phyloP scores from a whole-genome alignment of 805 yeast species.

The Kazachstania viticola region DNA sequence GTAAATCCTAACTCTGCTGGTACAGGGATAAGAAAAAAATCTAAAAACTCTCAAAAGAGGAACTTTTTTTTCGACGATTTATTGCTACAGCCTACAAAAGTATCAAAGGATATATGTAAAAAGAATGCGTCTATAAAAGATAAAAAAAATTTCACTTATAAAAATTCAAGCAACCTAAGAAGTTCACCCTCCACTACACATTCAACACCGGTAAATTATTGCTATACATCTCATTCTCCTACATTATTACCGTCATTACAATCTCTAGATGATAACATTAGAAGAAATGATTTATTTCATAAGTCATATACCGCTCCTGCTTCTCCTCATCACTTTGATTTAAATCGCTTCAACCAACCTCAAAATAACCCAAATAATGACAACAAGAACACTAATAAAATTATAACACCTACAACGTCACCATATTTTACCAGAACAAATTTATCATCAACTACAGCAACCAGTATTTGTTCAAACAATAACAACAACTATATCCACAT shows the following conservation, averaged over 20 bases:
- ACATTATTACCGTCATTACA: constrained; percentile 5
- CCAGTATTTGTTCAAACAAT: constrained; percentile 1
- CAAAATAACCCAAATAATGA: no score
- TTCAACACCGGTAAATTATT: no score
- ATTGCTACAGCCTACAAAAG: not conserved
- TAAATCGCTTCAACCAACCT: no score
- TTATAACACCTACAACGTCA: constrained; percentile 17
- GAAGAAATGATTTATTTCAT: no score
- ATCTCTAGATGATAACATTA: constrained; percentile 1
- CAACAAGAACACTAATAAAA: constrained; percentile 1
- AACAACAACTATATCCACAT: constrained; percentile 1
- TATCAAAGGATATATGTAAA: not conserved
- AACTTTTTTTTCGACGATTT: not conserved
- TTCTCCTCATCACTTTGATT: constrained; percentile 11
- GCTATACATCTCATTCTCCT: not conserved
- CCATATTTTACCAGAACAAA: constrained; percentile 11
- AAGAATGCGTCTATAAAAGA: no score
- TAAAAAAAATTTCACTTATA: no score
- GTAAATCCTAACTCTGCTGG: no score
- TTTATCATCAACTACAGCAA: constrained; percentile 2
- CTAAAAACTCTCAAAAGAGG: no score
- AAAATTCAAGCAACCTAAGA: no score
- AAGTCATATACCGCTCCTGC: constrained; percentile 26
- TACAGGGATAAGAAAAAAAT: not conserved
- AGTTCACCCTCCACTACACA: no score